These are phyloP conservation scores for Ogataea pignaliae DNA, from an alignment of 805 yeast genomes.

Conservation along the genomic window DNA sequence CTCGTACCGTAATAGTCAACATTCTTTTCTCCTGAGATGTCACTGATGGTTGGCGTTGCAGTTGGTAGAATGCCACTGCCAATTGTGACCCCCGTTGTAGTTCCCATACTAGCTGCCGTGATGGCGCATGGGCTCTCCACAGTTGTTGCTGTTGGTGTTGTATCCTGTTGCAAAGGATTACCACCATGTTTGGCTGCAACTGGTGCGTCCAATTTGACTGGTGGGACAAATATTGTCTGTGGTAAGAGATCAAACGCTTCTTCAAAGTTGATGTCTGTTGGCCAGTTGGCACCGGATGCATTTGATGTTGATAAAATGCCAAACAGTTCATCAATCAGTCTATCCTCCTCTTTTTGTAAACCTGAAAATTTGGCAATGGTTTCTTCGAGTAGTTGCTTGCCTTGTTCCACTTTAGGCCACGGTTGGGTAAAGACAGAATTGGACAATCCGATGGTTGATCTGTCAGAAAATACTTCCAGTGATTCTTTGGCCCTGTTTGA, in stretches of 20 bases:
- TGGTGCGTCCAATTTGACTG: slow-evolving; percentile 34
- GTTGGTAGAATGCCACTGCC: no score
- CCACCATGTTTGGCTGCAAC: not conserved
- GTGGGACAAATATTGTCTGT: slow-evolving; percentile 70
- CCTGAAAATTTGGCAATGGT: slow-evolving; percentile 26
- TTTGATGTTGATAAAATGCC: slow-evolving; percentile 44
- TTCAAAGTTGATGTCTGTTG: slow-evolving; percentile 25
- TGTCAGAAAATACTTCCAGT: slow-evolving; percentile 13
- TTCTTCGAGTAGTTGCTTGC: slow-evolving; percentile 55
- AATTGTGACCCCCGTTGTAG: no score
- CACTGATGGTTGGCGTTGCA: not conserved
- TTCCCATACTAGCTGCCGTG: no score
- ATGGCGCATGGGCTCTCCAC: no score
- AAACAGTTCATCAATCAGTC: slow-evolving; percentile 49
- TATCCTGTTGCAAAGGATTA: no score
- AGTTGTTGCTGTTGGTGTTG: no score
- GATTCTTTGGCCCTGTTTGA: slow-evolving; percentile 42
- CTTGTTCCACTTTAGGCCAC: slow-evolving; percentile 71
- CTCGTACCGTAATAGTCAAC: slow-evolving; percentile 71
- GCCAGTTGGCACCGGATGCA: not conserved
- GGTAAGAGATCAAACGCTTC: slow-evolving; percentile 41
- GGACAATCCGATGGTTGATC: slow-evolving; percentile 52
- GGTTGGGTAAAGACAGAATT: slow-evolving; percentile 63
- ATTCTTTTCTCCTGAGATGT: slow-evolving; percentile 39
- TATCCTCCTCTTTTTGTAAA: slow-evolving; percentile 25